A percentile compares a stretch with the other conserved stretches of the same genome.
Evolutionary conservation across 2,329 filamentous ascomycete species (phyloP).

Genomic region (Fusarium paranaense): DNA sequence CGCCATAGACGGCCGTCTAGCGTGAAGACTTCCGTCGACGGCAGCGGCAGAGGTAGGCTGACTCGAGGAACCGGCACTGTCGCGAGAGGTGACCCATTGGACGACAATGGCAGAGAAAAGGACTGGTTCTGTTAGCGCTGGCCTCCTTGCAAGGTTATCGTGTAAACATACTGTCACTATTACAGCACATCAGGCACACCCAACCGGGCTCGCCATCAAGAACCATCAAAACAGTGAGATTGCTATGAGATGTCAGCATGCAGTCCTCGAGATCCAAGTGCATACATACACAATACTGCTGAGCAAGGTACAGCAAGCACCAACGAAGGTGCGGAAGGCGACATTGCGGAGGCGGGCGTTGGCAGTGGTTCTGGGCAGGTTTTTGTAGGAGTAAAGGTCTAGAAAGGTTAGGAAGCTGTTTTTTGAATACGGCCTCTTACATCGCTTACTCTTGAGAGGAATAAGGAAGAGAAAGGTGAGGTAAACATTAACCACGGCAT

Average conservation of each 20-base stretch:
- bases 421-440: no score
- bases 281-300: constrained; percentile 66
- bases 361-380: constrained; percentile 54
- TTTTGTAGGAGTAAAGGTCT: constrained; percentile 68
- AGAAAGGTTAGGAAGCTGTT: background rate
- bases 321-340: constrained; percentile 69
- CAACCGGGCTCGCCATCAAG: constrained; percentile 72
- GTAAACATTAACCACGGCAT: constrained; percentile 71
- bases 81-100: constrained; percentile 68
- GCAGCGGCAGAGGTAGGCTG: constrained; percentile 23
- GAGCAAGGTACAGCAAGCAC: constrained; percentile 66
- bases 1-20: constrained; percentile 14
- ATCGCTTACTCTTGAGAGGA: constrained; percentile 64
- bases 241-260: constrained; percentile 53
- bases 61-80: constrained; percentile 53
- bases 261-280: background rate
- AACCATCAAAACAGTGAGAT: constrained; percentile 68
- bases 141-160: background rate
- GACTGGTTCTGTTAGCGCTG: constrained; percentile 52
- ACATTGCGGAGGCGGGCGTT: constrained; percentile 61
- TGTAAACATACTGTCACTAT: constrained; percentile 65
- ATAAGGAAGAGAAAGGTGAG: constrained; percentile 72
- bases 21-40: constrained; percentile 21
- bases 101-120: constrained; percentile 71
- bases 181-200: constrained; percentile 75